Evolutionary conservation across 2,329 filamentous ascomycete species (phyloP), one percentile per base, ranked within the genome.

Genomic region (Aspergillus felis): DNA sequence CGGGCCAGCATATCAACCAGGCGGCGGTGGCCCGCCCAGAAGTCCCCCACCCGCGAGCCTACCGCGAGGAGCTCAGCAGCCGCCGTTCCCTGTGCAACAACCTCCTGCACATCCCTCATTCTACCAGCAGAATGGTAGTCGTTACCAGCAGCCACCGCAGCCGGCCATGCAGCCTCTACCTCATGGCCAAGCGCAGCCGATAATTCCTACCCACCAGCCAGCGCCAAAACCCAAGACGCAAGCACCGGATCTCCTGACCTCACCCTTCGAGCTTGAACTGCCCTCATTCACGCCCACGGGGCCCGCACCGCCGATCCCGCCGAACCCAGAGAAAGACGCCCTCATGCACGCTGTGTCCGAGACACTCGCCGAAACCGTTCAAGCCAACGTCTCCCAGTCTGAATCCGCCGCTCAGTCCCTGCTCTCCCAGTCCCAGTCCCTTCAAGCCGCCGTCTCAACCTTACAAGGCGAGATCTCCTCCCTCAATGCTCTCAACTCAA

Each of bases 241-340:
- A 54, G 74, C 79, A 4, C 75, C 73, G 14, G 85, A 89, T 64
- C 80, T 89, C 50, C 79, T 89, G 54, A 84, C 84, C 35, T 85
- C 85, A 22, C 83, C 84, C 1, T 84, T 87, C 55, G 82, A 87
- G 58, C 76, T 86, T 5, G 79, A 83, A 24, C 73, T 86, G 4
- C 82, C 83, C 10, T 78, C 78, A 6, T 76, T 74, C 52, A 50
- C 67, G 17, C 67, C 70, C 51, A 65, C 71, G 4, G 69, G 70
- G 7, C 82, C 88, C 5, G 85, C 91, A 0, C 93, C 94, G 0
- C 92, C 93, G 0, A 91, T 97, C 32, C 93, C 94, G 0, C 92
- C 92, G 0, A 99, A 99, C 68, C 94, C 94, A 0, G 91, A 97
- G 75, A 97, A 96, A 71, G 92, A 97, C 73, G 88, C 89, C 22